Conservation (phyloP, 768 basidiomycete genomes). For the Strobilomyces echinocephalus region DNA sequence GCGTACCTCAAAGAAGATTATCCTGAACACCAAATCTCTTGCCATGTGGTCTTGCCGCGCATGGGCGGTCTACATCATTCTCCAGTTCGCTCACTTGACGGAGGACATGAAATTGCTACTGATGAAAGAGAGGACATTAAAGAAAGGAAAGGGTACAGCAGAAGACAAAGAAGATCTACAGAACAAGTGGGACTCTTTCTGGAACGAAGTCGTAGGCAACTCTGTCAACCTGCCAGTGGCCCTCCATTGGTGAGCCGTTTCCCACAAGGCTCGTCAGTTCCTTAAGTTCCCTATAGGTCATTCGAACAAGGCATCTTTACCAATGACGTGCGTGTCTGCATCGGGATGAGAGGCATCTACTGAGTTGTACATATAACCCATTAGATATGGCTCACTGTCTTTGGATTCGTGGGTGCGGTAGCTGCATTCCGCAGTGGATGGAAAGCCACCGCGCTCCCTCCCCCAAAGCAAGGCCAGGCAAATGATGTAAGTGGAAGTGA, state of each 20-base stretch:
- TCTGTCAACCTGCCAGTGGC: slow-evolving; percentile 76
- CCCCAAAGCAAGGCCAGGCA: neutral
- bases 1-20: slow-evolving; percentile 38
- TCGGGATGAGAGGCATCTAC: neutral
- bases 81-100: slow-evolving; percentile 69
- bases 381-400: slow-evolving; percentile 38
- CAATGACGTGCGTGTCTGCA: slow-evolving; percentile 48
- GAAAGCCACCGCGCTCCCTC: slow-evolving; percentile 53
- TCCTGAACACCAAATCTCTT: slow-evolving; percentile 44
- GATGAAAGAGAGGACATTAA: slow-evolving; percentile 49
- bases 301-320: slow-evolving; percentile 60
- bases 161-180: slow-evolving; percentile 53
- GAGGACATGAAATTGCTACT: slow-evolving; percentile 63
- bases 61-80: slow-evolving; percentile 74
- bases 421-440: slow-evolving; percentile 66
- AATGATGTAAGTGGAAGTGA: slow-evolving; percentile 3
- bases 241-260: slow-evolving; percentile 65
- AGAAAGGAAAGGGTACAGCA: slow-evolving; percentile 52
- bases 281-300: slow-evolving; percentile 46
- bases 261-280: neutral
- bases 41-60: slow-evolving; percentile 72
- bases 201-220: slow-evolving; percentile 70
- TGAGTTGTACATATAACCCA: slow-evolving; percentile 10
- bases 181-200: slow-evolving; percentile 61
- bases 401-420: slow-evolving; percentile 47